Evolutionary conservation across 2,329 filamentous ascomycete genomes (phyloP).

Genomic region (Botrytis pseudocinerea): DNA sequence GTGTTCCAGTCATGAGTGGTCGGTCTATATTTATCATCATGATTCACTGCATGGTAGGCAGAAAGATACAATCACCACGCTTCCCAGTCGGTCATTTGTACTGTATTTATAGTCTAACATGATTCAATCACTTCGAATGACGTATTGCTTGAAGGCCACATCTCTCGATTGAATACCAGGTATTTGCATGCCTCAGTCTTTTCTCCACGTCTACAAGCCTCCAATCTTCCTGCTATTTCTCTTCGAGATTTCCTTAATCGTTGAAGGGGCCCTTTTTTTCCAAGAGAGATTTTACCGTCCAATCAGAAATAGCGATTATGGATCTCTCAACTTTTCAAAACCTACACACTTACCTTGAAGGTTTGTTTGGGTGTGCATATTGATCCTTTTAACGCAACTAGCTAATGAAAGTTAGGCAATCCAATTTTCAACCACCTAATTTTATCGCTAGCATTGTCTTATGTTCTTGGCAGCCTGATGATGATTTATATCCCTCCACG

Average conservation of each 20-base stretch:
- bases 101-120: neutral
- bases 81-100: neutral
- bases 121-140: neutral
- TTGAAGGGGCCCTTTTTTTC: neutral
- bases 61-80: neutral
- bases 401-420: neutral
- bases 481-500: neutral
- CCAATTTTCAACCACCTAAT: neutral
- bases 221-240: neutral
- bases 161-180: neutral
- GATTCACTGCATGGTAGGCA: neutral
- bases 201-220: neutral
- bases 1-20: neutral
- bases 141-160: neutral
- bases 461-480: neutral
- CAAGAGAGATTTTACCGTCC: neutral
- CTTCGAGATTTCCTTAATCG: neutral
- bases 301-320: neutral
- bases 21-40: neutral
- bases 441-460: neutral
- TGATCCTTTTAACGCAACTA: neutral
- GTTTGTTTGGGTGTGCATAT: neutral
- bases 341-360: neutral
- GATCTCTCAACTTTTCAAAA: neutral
- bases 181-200: neutral